A percentile compares a stretch with the other conserved stretches of the same genome.
phyloP scores from a whole-genome alignment of 1,284 basidiomycete genomes.

The Mycocalia duriaeana region DNA sequence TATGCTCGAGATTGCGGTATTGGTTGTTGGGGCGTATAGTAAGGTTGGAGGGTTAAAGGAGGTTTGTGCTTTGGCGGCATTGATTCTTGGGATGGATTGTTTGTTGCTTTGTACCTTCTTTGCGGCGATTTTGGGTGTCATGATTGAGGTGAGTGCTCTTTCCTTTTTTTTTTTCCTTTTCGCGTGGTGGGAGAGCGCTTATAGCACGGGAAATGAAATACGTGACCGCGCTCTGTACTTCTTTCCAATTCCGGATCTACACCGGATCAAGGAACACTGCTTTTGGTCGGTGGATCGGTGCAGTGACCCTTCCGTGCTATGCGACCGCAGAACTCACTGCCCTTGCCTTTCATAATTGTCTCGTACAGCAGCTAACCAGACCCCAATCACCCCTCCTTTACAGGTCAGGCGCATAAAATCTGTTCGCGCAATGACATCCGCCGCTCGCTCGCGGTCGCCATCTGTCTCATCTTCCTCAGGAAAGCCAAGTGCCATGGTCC shows the following conservation, averaged over 20 bases:
- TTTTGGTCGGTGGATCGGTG: too few relatives aligned
- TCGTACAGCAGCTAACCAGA: neutral
- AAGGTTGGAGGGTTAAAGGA: slow-evolving; percentile 89
- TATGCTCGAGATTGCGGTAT: slow-evolving; percentile 85
- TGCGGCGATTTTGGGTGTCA: slow-evolving; percentile 83
- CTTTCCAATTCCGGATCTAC: too few relatives aligned
- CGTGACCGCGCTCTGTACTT: too few relatives aligned
- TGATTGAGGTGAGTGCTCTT: slow-evolving; percentile 76
- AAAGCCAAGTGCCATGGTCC: slow-evolving; percentile 22
- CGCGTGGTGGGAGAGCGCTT: too few relatives aligned
- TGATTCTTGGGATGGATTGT: slow-evolving; percentile 85
- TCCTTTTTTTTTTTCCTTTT: slow-evolving; percentile 2
- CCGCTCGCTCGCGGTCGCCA: slow-evolving; percentile 4
- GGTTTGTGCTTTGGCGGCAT: slow-evolving; percentile 90
- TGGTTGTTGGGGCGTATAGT: slow-evolving; percentile 83
- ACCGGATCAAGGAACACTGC: too few relatives aligned
- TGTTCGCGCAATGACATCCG: neutral
- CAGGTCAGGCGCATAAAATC: slow-evolving; percentile 17
- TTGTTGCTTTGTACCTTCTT: slow-evolving; percentile 89
- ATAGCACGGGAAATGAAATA: too few relatives aligned
- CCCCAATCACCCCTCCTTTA: neutral
- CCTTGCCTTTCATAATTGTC: neutral
- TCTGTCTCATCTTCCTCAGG: slow-evolving; percentile 18
- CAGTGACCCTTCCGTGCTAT: too few relatives aligned
- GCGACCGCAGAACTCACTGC: too few relatives aligned